Evolutionary conservation across 1,284 basidiomycete genomes (phyloP).

Genomic region (Irpex sp.): DNA sequence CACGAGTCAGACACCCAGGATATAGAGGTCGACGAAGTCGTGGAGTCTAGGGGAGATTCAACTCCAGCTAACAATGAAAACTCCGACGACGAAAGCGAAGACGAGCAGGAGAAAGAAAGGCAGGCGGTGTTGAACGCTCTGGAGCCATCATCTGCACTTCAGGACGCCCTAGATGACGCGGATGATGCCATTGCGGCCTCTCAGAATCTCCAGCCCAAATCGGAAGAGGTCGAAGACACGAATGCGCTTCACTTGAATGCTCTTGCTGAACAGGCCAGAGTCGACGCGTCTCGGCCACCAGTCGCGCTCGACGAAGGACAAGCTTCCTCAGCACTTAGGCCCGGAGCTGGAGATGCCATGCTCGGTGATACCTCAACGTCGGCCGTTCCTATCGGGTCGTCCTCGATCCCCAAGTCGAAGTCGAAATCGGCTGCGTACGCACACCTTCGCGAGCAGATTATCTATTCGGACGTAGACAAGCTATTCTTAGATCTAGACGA

Average conservation of each 20-base stretch:
- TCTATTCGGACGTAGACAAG: slow-evolving; percentile 50
- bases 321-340: slow-evolving; percentile 18
- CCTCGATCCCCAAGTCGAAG: slow-evolving; percentile 28
- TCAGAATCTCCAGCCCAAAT: slow-evolving; percentile 45
- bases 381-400: slow-evolving; percentile 16
- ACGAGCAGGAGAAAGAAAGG: slow-evolving; percentile 45
- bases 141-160: slow-evolving; percentile 41
- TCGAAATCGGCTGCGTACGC: slow-evolving; percentile 41
- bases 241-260: slow-evolving; percentile 33
- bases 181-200: slow-evolving; percentile 18
- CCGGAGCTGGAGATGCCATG: slow-evolving; percentile 39
- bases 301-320: slow-evolving; percentile 8
- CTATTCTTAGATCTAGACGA: slow-evolving; percentile 55
- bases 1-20: slow-evolving; percentile 14
- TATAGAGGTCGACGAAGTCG: slow-evolving; percentile 13
- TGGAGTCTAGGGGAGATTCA: slow-evolving; percentile 20
- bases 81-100: slow-evolving; percentile 53
- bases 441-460: slow-evolving; percentile 52
- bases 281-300: slow-evolving; percentile 23
- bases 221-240: slow-evolving; percentile 57
- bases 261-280: slow-evolving; percentile 27
- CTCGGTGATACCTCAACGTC: slow-evolving; percentile 26
- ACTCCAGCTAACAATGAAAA: slow-evolving; percentile 28
- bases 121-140: slow-evolving; percentile 53
- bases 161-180: slow-evolving; percentile 45